These are phyloP conservation scores for Ogataea nitratoaversa DNA, from an alignment of 805 yeast species.

Conservation along the genomic window DNA sequence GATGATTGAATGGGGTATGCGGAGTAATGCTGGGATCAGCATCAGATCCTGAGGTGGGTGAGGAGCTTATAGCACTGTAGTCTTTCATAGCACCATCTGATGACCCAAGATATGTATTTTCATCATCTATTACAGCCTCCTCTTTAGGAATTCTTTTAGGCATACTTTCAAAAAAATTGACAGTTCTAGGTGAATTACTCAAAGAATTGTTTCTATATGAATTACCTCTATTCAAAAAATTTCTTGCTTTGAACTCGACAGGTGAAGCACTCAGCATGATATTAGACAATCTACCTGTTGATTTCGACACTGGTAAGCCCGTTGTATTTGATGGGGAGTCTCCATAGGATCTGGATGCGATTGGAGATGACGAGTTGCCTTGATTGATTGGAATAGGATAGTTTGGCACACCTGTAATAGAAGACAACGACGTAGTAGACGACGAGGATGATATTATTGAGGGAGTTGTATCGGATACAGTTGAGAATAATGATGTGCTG, in stretches of 20 bases:
- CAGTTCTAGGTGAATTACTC: constrained; percentile 25
- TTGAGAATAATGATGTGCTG: constrained; percentile 28
- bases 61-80: constrained; percentile 7
- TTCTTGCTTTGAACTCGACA: constrained; percentile 22
- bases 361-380: constrained; percentile 6
- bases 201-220: constrained; percentile 23
- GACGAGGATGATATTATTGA: constrained; percentile 19
- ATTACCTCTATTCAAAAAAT: constrained; percentile 18
- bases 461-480: constrained; percentile 24
- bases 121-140: constrained; percentile 20
- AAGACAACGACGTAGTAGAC: constrained; percentile 10
- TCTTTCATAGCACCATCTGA: constrained; percentile 1
- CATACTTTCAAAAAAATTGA: constrained; percentile 14
- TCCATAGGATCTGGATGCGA: constrained; percentile 8
- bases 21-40: background rate
- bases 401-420: constrained; percentile 10
- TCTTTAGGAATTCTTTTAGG: constrained; percentile 14
- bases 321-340: constrained; percentile 8
- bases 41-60: constrained; percentile 3
- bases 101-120: constrained; percentile 7
- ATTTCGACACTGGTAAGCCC: constrained; percentile 8
- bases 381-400: constrained; percentile 19
- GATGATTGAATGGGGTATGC: background rate
- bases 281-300: constrained; percentile 12
- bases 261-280: constrained; percentile 23